phyloP scores from a whole-genome alignment of 2,329 filamentous ascomycete genomes.

The Pyrenophora seminiperda region DNA sequence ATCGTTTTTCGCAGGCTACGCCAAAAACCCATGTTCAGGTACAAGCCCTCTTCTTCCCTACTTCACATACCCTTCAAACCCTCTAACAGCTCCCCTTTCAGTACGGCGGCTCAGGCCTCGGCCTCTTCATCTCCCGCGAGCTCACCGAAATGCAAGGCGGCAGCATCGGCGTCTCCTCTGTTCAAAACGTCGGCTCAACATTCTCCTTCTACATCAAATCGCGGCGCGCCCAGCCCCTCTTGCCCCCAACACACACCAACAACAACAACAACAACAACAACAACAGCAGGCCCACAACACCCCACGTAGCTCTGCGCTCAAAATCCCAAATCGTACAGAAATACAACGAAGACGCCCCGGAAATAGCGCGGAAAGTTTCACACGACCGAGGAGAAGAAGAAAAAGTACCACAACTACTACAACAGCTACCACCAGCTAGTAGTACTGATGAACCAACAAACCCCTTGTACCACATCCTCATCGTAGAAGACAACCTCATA shows the following conservation, averaged over 20 bases:
- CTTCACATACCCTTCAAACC: slow-evolving; percentile 10
- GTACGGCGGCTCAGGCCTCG: slow-evolving; percentile 31
- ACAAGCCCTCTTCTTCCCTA: not conserved
- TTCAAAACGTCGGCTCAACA: slow-evolving; percentile 27
- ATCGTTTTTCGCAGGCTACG: slow-evolving; percentile 32
- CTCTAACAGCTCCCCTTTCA: slow-evolving; percentile 6
- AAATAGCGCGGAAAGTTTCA: not conserved
- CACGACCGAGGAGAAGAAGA: not conserved
- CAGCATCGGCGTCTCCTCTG: slow-evolving; percentile 29
- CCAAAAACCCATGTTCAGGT: slow-evolving; percentile 31
- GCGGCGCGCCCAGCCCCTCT: not conserved
- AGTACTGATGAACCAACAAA: not conserved
- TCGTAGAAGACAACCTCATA: slow-evolving; percentile 43
- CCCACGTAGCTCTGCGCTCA: too few species aligned
- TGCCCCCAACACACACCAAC: too few species aligned
- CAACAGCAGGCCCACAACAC: not conserved
- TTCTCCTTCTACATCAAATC: slow-evolving; percentile 35
- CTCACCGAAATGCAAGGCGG: slow-evolving; percentile 36
- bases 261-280: not conserved
- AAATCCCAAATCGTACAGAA: slow-evolving; percentile 5
- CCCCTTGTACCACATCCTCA: slow-evolving; percentile 13
- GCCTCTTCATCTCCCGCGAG: slow-evolving; percentile 34
- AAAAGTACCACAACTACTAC: not conserved
- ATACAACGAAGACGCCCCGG: not conserved
- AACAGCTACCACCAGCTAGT: not conserved